A percentile compares a stretch with the other conserved stretches of the same genome.
These are phyloP conservation scores for Pestalotiopsis sp. DNA, from an alignment of 2,329 filamentous ascomycete species.

Conservation along the genomic window DNA sequence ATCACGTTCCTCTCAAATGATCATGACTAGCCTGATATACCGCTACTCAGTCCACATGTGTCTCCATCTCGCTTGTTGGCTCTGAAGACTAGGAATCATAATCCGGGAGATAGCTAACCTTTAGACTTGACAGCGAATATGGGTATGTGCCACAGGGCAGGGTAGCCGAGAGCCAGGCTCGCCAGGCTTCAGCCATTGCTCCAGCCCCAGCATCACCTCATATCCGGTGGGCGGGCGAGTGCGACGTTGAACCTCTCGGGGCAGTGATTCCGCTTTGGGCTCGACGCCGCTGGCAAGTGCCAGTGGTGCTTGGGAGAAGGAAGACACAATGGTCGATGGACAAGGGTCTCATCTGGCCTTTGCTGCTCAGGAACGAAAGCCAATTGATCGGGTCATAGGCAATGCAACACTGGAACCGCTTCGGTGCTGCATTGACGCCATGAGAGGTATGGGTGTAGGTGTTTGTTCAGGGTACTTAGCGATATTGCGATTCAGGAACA, in stretches of 20 bases:
- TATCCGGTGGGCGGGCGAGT: slow-evolving; percentile 10
- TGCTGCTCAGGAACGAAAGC: not conserved
- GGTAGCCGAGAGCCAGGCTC: not conserved
- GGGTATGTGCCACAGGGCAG: not conserved
- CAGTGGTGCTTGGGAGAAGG: not conserved
- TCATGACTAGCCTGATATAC: too few species aligned
- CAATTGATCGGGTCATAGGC: slow-evolving; percentile 4
- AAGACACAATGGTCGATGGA: not conserved
- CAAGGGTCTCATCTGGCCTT: not conserved
- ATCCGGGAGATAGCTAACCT: too few species aligned
- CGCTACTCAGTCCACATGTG: too few species aligned
- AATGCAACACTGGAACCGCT: not conserved
- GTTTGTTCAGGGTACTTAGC: not conserved
- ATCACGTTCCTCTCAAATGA: too few species aligned
- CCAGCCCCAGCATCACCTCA: not conserved
- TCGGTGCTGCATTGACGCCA: not conserved
- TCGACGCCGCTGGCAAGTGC: not conserved
- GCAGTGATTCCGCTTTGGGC: not conserved
- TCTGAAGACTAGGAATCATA: too few species aligned
- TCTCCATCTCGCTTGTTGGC: too few species aligned
- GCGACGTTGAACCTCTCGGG: slow-evolving; percentile 6
- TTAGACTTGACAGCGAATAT: too few species aligned
- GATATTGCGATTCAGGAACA: slow-evolving; percentile 12
- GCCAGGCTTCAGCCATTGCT: not conserved
- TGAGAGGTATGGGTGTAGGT: slow-evolving; percentile 1